Base-by-base conservation (phyloP, 139 green algal genomes). In the Mesotaenium endlicherianum region DNA sequence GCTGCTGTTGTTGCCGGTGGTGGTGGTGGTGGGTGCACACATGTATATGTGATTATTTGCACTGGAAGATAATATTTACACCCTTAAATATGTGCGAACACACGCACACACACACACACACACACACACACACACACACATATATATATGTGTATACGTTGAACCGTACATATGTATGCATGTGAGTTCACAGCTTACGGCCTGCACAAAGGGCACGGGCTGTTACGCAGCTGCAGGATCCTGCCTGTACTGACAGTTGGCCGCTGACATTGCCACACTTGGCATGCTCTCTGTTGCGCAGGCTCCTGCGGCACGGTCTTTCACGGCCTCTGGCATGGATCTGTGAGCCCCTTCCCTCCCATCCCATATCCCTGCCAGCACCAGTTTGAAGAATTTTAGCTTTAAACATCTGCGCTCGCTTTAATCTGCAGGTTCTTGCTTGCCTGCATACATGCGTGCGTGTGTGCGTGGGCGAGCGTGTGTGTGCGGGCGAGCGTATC, bases 261-360 rank as follows among this genome's bases (percentile, higher is more conserved):
- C n/a, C n/a, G n/a, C n/a, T n/a, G n/a, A n/a, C n/a, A n/a, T n/a
- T n/a, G n/a, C n/a, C n/a, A n/a, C n/a, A n/a, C n/a, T n/a, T n/a
- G n/a, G n/a, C n/a, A n/a, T n/a, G n/a, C n/a, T n/a, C n/a, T n/a
- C 64, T 43, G 17, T 80, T 6, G 0, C 78, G 75, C 75, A 82
- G 75, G 75, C 11, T 76, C 75, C 3, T 76, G 49, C 78, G 75
- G 49, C 2, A 82, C 75, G 1, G 75, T 82, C 42, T 82, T 64
- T 45, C 59, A 82, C 39, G 75, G 75, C 59, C 30, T 30, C 17
- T 82, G 75, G 75, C 42, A 76, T 20, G 75, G 75, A 20, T 82
- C 75, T 11, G 75, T 82, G 39, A 75, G 75, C 31, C 26, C 16
- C 2, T 67, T 41, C 11, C 3, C 8, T 67, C 26, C 17, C 47